These are phyloP conservation scores for Lipomyces lipofer DNA, from an alignment of 805 yeast species.

Conservation along the genomic window DNA sequence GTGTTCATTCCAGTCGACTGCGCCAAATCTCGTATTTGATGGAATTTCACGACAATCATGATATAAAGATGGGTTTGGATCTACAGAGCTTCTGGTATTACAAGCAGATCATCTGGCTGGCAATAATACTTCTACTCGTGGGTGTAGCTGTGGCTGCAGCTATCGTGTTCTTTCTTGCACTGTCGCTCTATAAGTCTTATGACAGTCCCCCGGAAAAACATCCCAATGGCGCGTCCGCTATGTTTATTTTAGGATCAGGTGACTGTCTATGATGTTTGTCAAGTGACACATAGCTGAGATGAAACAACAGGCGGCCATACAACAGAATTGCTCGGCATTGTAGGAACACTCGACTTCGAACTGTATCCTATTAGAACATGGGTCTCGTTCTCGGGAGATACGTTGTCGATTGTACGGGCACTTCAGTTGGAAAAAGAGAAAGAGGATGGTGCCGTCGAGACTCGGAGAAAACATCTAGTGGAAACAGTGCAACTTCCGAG, in stretches of 20 bases:
- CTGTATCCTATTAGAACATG: slow-evolving; percentile 37
- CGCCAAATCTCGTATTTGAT: no score
- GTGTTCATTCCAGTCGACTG: no score
- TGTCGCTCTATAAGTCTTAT: slow-evolving; percentile 10
- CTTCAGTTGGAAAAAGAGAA: slow-evolving; percentile 30
- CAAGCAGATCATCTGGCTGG: no score
- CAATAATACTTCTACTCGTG: background rate
- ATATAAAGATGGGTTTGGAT: no score
- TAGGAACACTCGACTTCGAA: slow-evolving; percentile 43
- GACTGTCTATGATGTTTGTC: background rate
- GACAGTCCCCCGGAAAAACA: slow-evolving; percentile 1
- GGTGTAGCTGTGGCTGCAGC: background rate
- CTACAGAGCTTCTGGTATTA: no score
- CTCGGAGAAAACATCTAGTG: slow-evolving; percentile 22
- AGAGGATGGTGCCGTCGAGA: slow-evolving; percentile 35
- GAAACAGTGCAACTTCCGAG: slow-evolving; percentile 47
- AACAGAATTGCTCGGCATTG: slow-evolving; percentile 59
- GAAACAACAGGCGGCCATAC: slow-evolving; percentile 22
- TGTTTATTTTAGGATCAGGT: slow-evolving; percentile 87
- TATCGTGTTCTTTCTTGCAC: background rate
- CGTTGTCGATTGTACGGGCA: slow-evolving; percentile 46
- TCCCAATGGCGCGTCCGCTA: slow-evolving; percentile 30
- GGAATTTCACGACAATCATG: no score
- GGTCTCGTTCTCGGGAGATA: slow-evolving; percentile 53
- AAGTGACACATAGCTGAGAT: slow-evolving; percentile 67